Base-by-base conservation (phyloP, 2,329 filamentous ascomycete genomes). In the Esteya vermicola region DNA sequence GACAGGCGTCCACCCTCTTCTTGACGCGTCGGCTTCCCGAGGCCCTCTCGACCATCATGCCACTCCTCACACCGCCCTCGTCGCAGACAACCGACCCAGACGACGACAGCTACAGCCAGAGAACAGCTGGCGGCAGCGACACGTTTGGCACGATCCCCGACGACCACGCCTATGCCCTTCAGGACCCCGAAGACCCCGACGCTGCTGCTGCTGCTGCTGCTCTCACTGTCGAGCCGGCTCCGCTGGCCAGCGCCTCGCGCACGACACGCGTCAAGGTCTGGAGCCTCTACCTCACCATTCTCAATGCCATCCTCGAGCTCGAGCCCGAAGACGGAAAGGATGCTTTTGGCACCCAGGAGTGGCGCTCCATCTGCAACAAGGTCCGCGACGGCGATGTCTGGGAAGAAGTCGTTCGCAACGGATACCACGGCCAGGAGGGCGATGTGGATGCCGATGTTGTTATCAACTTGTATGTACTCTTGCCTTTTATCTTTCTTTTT, bases 371-470 rank as follows among this genome's bases (percentile, higher is more conserved):
- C 48, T 85, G 85, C 45, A 68, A 73, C 45, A 91, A 86, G 58
- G 88, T 93, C 20, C 77, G 88, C 46, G 85, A 93, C 43, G 91
- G 91, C 42, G 75, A 78, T 34, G 72, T 96, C n/a, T 98, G 91
- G 91, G 85, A 95, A 48, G 84, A 93, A 48, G 83, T 96, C 3
- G 81, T 93, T 42, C 72, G 74, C 50, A 78, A 85, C 54, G 89
- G 89, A 7, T 96, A 96, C 59, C 79, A 82, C 50, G 86, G 86
- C 21, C 69, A 79, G 37, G 89, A 96, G 59, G 86, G 84, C 16
- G 84, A 88, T 47, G 85, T 96, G 12, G 91, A 98, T 59, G 78
- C 85, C 2, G 91, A 98, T 53, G 89, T 98, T 8, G 85, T 98
- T 21, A 83, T 89, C 45, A 89, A 88, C 52, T 58, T 93, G 81